These are phyloP conservation scores for Epichloe scottii DNA, from an alignment of 2,329 filamentous ascomycete genomes.

Conservation along the genomic window DNA sequence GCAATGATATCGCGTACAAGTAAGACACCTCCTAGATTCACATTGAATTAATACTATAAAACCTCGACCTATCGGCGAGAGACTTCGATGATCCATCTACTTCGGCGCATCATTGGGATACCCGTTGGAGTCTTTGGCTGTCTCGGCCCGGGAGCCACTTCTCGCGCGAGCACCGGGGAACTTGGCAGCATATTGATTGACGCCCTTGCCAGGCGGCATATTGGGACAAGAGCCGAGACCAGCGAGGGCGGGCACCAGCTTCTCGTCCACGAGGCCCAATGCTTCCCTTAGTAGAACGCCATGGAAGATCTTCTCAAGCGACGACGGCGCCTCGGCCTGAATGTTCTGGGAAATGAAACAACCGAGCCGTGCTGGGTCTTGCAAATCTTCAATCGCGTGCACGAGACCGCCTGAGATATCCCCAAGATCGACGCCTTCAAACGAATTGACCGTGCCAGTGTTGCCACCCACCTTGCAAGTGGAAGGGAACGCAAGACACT, in stretches of 20 bases:
- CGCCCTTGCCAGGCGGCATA: slow-evolving; percentile 4
- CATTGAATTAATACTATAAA: too few relatives aligned
- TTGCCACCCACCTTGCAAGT: slow-evolving; percentile 29
- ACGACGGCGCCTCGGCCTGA: slow-evolving; percentile 5
- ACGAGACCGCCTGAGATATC: slow-evolving; percentile 33
- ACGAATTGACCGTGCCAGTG: slow-evolving; percentile 34
- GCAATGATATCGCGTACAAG: too few relatives aligned
- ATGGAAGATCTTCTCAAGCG: slow-evolving; percentile 4
- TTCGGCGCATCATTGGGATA: slow-evolving; percentile 4
- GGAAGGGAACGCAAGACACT: slow-evolving; percentile 18
- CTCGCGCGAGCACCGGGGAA: slow-evolving; percentile 1
- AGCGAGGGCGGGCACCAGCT: slow-evolving; percentile 1
- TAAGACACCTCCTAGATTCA: too few relatives aligned
- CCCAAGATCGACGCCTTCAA: slow-evolving; percentile 29
- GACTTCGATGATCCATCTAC: not conserved
- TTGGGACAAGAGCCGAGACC: slow-evolving; percentile 2
- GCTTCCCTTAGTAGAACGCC: slow-evolving; percentile 1
- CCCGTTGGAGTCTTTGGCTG: slow-evolving; percentile 3
- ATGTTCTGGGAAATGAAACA: slow-evolving; percentile 5
- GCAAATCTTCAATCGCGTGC: slow-evolving; percentile 16
- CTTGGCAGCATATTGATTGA: slow-evolving; percentile 4
- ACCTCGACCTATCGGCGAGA: too few relatives aligned
- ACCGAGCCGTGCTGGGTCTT: not conserved
- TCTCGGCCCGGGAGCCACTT: not conserved
- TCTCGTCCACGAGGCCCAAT: not conserved